Evolutionary conservation across 176 grass and related monocot genomes (phyloP), one percentile per base, ranked within the genome.

Genomic region (Rhynchospora pubera): DNA sequence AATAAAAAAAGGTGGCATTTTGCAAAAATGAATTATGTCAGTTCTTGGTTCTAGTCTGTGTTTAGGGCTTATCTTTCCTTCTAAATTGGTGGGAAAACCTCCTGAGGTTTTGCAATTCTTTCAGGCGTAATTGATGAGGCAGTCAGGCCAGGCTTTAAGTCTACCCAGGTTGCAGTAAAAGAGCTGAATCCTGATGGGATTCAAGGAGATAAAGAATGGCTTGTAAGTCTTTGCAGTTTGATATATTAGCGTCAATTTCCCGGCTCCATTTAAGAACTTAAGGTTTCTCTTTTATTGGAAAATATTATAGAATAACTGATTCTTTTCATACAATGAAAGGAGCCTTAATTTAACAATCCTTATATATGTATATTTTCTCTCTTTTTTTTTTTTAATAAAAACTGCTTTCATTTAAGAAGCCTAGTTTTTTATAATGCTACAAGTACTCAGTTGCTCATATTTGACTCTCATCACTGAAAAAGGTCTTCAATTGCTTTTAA

Each of bases 201-300:
- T 85, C 95, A 98, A 62, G 95, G 95, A 77, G 95, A 98, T 83
- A 98, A 98, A 65, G 92, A 98, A 89, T 98, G 95, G 95, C 83
- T 93, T 85, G 95, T 98, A 88, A 91, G 79, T 83, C 46, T 52
- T 56, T 55, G 34, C 50, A 16, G 3, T 56, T 77, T 28, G 5
- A 76, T 30, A 75, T 53, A 51, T 75, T 75, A 53, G 4, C 21
- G 9, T 71, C 51, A 74, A 24, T 60, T 52, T 74, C 12, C 11
- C 50, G 5, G 5, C 12, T 53, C 3, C 47, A 28, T 53, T 28
- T 16, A 53, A 76, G 28, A 51, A 55, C 23, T 15, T 12, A 22
- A 24, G 12, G 10, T 45, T 28, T 21, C 22, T 45, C 15, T 22
- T 11, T 52, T 74, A 48, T 53, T 53, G n/a, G 18, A 12, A 53